These are phyloP conservation scores for Boletus rubroflammeus DNA, from an alignment of 768 basidiomycete species.

Conservation along the genomic window DNA sequence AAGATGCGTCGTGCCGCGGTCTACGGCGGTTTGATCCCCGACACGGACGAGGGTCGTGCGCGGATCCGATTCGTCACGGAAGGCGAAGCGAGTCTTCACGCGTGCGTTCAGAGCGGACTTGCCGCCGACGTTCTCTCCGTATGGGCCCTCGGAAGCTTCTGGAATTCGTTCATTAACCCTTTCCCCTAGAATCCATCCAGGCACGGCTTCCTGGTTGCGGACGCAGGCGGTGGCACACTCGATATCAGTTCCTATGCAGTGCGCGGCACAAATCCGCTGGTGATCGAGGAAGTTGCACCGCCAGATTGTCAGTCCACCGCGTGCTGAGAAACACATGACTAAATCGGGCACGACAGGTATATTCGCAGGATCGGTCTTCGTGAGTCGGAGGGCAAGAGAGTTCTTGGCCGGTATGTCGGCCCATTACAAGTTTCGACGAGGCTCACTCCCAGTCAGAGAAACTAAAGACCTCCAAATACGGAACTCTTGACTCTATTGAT, in stretches of 20 bases:
- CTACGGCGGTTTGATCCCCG: conserved; percentile 68
- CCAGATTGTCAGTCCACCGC: conserved; percentile 59
- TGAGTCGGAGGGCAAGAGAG: conserved; percentile 67
- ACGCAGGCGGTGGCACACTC: conserved; percentile 78
- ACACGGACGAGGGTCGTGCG: conserved; percentile 68
- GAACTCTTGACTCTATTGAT: conserved; percentile 64
- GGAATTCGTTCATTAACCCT: conserved; percentile 2
- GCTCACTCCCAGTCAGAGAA: conserved; percentile 47
- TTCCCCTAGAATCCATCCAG: conserved; percentile 59
- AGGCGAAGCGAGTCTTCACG: conserved; percentile 80
- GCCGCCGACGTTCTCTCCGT: conserved; percentile 77
- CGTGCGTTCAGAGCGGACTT: conserved; percentile 73
- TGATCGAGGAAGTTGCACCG: conserved; percentile 80
- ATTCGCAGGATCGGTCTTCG: conserved; percentile 81
- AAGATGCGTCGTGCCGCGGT: conserved; percentile 75
- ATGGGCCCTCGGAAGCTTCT: conserved; percentile 17
- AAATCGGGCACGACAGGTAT: conserved; percentile 45
- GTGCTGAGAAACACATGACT: not conserved
- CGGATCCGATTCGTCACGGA: conserved; percentile 79
- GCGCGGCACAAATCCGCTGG: conserved; percentile 61
- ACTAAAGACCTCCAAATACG: conserved; percentile 69
- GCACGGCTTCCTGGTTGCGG: conserved; percentile 75
- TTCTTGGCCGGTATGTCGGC: conserved; percentile 59
- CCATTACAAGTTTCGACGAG: not conserved
- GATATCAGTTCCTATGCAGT: conserved; percentile 82